Conservation (phyloP, 805 yeast species). For the Komagataella kurtzmanii region DNA sequence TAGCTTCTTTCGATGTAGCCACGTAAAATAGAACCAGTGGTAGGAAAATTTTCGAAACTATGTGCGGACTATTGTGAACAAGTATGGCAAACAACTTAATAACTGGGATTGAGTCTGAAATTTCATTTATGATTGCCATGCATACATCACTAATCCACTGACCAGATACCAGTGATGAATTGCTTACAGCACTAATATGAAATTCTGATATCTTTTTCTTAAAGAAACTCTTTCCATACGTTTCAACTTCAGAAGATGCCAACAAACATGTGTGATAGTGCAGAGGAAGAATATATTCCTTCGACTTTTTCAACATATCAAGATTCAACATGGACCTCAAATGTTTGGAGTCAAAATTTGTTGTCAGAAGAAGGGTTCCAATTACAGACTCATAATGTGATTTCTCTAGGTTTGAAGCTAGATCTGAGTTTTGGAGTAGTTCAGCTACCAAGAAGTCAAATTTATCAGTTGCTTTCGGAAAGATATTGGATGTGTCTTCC, state of each 20-base stretch:
- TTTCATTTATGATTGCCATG: conserved; percentile 18
- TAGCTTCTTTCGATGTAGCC: conserved; percentile 7
- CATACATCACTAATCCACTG: not conserved
- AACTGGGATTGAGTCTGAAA: conserved; percentile 15
- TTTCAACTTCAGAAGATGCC: not conserved
- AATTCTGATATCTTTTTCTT: not conserved
- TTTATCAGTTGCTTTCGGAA: not conserved
- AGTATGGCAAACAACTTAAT: conserved; percentile 21
- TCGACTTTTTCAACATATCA: not conserved
- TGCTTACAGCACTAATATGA: not conserved
- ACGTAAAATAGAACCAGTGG: conserved; percentile 15
- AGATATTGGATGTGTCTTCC: not conserved
- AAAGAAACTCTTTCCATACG: not conserved
- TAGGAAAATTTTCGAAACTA: conserved; percentile 16
- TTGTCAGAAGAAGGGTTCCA: not conserved
- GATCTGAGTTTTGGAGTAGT: not conserved
- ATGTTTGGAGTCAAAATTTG: not conserved
- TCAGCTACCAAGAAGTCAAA: not conserved
- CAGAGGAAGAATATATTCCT: not conserved
- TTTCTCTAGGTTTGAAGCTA: not conserved
- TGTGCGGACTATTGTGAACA: conserved; percentile 10
- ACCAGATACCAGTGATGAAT: not conserved
- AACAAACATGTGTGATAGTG: not conserved
- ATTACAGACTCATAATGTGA: not conserved
- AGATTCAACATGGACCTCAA: not conserved